Evolutionary conservation across 225 moss, liverwort and hornwort genomes (phyloP).

Genomic region (Thuidium tamariscinum): DNA sequence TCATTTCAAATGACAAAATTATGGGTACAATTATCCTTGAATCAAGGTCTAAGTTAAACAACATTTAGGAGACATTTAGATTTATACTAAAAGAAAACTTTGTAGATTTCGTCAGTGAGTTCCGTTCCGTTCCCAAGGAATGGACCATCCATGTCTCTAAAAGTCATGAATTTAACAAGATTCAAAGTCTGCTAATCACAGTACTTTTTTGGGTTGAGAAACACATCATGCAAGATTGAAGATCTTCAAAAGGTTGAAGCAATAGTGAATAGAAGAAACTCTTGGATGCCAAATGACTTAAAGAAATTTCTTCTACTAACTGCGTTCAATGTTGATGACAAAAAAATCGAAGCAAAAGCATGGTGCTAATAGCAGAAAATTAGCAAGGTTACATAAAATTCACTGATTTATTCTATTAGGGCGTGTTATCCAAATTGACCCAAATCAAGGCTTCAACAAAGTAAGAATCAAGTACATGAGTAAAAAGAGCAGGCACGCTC

Average conservation of each 20-base stretch:
- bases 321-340: neutral
- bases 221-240: neutral
- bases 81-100: neutral
- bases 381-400: neutral
- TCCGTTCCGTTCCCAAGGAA: neutral
- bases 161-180: neutral
- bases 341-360: neutral
- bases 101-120: neutral
- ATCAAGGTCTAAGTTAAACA: too few relatives aligned
- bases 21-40: neutral
- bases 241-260: neutral
- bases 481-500: slow-evolving; percentile 40
- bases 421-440: neutral
- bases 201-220: too few relatives aligned
- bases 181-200: neutral
- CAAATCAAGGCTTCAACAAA: neutral
- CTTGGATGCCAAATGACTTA: neutral
- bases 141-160: neutral
- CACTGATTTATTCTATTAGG: neutral
- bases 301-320: neutral
- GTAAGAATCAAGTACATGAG: slow-evolving; percentile 9
- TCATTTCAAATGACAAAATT: neutral
- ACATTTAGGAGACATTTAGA: neutral
- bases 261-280: neutral
- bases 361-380: neutral